Base-by-base conservation (phyloP, 805 yeast genomes). In the Lipomyces yamanashiensis region DNA sequence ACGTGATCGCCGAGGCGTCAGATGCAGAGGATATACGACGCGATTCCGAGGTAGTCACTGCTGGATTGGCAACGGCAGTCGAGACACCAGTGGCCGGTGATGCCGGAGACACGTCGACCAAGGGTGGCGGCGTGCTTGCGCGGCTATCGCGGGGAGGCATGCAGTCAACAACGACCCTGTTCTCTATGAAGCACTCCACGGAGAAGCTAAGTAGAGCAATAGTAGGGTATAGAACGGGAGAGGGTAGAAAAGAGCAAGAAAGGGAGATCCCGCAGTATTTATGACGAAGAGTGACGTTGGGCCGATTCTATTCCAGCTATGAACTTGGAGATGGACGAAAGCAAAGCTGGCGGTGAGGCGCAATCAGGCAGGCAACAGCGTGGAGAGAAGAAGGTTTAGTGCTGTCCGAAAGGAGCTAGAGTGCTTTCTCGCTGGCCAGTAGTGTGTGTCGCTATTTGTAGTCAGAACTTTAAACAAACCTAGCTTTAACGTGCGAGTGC, bases 1-100 rank as follows among this genome's bases (percentile, higher is more conserved):
- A 60, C 7, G 69, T 66, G 50, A 66, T 66, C 19, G 64, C 67
- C 17, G 69, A 66, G 21, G 65, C 59, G 55, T 68, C 51, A 13
- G 69, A 66, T 4, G 61, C 61, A n/a, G 64, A 58, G 28, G 67
- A 63, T 8, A 60, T 60, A 36, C 68, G 65, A 2, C 68, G 53
- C 33, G 51, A 36, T 23, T 58, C 62, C 39, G 12, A 12, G 2
- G 62, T 12, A 33, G 47, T 17, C 9, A 34, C 4, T 6, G 17
- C 10, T 15, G 57, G 13, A 40, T n/a, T 52, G 21, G 55, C 44
- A 12, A 45, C 56, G 7, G 56, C 54, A 33, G 61, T 58, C 23
- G 45, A 52, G 7, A 52, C 36, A 13, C 40, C 59, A 23, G 54
- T 36, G 39, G 52, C 47, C 53, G 57, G 44, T 10, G 62, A 36